Evolutionary conservation across 257 asterid genomes (phyloP), one percentile per base, ranked within the genome.

Genomic region (Verbena officinalis): DNA sequence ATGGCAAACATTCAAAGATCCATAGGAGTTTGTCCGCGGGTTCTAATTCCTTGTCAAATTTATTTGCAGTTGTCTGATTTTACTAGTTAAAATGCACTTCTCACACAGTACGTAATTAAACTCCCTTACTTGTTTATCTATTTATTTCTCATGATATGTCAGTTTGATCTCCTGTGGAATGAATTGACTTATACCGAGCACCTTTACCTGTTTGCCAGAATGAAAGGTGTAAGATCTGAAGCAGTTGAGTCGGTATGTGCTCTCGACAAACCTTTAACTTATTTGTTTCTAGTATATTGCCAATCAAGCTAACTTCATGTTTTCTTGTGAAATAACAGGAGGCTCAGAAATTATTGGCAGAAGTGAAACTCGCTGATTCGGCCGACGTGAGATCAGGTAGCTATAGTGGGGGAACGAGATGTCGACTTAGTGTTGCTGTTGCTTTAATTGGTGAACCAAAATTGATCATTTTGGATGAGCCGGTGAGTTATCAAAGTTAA

Each of bases 21-120:
- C 86, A 90, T 87, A 45, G 99, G 99, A 65, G 97, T 93, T 79
- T 93, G 99, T 70, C 96, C 99, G 27, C 99, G 90, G 91, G 99
- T 80, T 62, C 64, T 27, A n/a, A n/a, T 61, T 80, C 34, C 55
- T 45, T 55, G 42, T 52, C 27, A 59, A 46, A 27, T 27, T 27
- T 27, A 27, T 27, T 27, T 27, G 2, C 33, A 27, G 33, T 27
- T 27, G 5, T 27, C 5, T 27, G 4, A 27, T 27, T 27, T 27
- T 27, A 27, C 33, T 5, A 27, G 5, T 27, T n/a, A 5, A 27
- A 27, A 27, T 27, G 33, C 33, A 27, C 33, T 27, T 2, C 33
- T 27, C 33, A 5, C 4, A 2, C 5, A 2, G 33, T 2, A 27
- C 33, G 2, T 27, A 27, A 27, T 27, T 27, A 27, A n/a, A n/a